Evolutionary conservation across 2,329 filamentous ascomycete genomes (phyloP), one percentile per base, ranked within the genome.

Genomic region (Arachnomyces sp.): DNA sequence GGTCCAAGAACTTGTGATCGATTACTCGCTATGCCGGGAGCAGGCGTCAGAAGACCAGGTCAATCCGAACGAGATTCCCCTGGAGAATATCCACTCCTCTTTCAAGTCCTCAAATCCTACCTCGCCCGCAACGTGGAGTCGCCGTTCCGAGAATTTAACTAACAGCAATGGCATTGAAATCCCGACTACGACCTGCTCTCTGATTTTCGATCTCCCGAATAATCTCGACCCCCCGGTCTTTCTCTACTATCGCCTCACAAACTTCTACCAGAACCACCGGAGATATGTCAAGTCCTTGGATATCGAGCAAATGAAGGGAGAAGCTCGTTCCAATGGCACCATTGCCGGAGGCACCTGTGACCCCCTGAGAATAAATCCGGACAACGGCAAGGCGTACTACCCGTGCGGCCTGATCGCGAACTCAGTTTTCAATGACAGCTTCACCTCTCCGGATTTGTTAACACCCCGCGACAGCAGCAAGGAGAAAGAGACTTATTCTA

Each of bases 231-330:
- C 88, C 1, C 88, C 90, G 0, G 84, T 98, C 8, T 76, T 90
- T 45, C 79, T 96, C 64, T 98, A 95, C 70, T 98, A 98, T 65
- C 83, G 84, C 51, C 79, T 98, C 47, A 90, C 87, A 43, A 94
- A 96, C 67, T 98, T 98, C 68, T 96, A 96, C 70, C 92, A 98
- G 65, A 98, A 98, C 60, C 92, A 98, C 60, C 83, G 92, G 49
- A 82, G 90, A 63, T 98, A 98, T 53, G 92, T 95, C 45, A 84
- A 87, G 58, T 94, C 86, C 1, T 83, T 94, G 55, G 83, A 89
- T 56, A 74, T 81, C 42, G 73, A 84, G 38, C 92, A 98, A 64
- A 72, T 98, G 39, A 84, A 82, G 49, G 92, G 89, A 34, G 70
- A 79, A 4, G 73, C 72, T 8, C 74, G 84, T 13, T 68, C 70